Percentiles rank a stretch among this genome's conserved stretches.
phyloP scores from a whole-genome alignment of 202 grass and related monocot species.

The Schoenoplectus tabernaemontani region DNA sequence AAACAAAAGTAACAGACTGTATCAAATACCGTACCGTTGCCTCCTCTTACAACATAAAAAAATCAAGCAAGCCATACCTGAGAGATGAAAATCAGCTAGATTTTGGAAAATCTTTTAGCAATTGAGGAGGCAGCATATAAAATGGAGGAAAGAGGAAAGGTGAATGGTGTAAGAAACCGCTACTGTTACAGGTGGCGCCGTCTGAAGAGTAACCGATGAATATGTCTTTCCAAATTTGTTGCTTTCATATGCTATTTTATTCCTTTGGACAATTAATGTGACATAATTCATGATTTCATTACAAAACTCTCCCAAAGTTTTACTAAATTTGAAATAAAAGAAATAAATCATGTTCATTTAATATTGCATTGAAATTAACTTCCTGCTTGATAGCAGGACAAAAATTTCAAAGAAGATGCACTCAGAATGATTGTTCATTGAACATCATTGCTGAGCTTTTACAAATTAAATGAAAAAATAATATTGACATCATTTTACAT shows the following conservation, averaged over 20 bases:
- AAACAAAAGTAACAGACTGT: too few species aligned
- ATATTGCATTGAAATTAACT: slow-evolving; percentile 6
- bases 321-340: slow-evolving; percentile 5
- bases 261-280: slow-evolving; percentile 4
- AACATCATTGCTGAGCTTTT: background rate
- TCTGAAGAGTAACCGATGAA: slow-evolving; percentile 20
- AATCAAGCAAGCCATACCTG: background rate
- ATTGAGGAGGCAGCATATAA: background rate
- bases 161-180: background rate
- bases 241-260: background rate
- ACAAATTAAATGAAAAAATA: background rate
- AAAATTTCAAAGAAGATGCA: background rate
- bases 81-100: background rate
- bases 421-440: background rate
- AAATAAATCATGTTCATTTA: slow-evolving; percentile 5
- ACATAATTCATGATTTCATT: slow-evolving; percentile 8
- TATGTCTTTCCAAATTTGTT: slow-evolving; percentile 4
- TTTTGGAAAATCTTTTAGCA: background rate
- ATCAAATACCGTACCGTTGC: too few species aligned
- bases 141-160: slow-evolving; percentile 7
- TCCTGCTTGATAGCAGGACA: background rate
- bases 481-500: background rate
- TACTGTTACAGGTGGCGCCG: background rate
- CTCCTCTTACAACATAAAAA: background rate
- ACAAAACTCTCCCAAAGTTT: background rate